Base-by-base conservation (phyloP, 1,284 basidiomycete species). In the Tremellales sp. region DNA sequence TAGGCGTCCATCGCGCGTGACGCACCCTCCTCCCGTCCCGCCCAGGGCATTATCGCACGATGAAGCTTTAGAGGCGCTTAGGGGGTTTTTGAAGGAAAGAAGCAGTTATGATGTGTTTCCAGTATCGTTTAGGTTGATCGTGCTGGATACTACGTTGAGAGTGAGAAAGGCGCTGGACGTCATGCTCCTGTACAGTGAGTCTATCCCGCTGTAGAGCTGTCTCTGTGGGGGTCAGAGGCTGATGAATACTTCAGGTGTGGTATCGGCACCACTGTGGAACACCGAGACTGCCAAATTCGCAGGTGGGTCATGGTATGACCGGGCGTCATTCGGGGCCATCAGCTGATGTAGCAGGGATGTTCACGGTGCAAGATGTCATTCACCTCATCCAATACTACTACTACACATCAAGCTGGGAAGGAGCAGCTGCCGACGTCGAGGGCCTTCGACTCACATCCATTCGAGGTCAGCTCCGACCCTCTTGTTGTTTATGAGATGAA, bases 191-290 rank as follows among this genome's bases (percentile, higher is more conserved):
- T 94, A 93, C 72, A 89, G 91, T 89, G 42, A 48, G 78, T 71
- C 51, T 40, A 29, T 2, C 22, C 8, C 11, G 2, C 43, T 17
- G 24, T 40, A 5, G 45, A 21, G 8, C 11, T 23, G 19, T 12
- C 22, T 17, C 12, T 8, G 40, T 11, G 12, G 22, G 23, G n/a
- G n/a, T 19, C 17, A 23, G 37, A 12, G 12, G 39, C 39, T 57
- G 36, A 56, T 36, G 11, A 21, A 31, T 27, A 12, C 19, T 29
- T 15, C 63, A 94, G 92, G 91, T 55, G 92, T 98, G 49, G 94
- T 98, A 4, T 97, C 94, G 4, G 96, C 96, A 3, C 94, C 96
- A 3, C 78, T 98, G n/a, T 99, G 94, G 89, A 92, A 94, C 77
- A 92, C 89, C 68, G 85, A 89, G 53, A 84, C 82, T 54, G 91